Evolutionary conservation across 2,329 filamentous ascomycete species (phyloP), one percentile per base, ranked within the genome.

Genomic region (Dactylellina haptotyla): DNA sequence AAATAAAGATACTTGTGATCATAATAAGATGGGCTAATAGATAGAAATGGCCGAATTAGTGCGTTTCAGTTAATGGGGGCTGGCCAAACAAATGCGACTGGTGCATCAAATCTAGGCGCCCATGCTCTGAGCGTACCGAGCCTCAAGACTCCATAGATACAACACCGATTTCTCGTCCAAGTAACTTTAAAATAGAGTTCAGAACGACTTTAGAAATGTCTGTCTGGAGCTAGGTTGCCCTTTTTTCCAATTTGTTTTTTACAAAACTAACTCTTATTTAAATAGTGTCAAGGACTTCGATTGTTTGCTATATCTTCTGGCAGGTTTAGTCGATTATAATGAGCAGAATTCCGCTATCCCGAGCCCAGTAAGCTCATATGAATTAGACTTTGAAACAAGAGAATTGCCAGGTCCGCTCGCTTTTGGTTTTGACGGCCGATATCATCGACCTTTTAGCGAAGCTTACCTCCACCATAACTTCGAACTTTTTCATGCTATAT

Each of bases 261-360:
- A 12, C 6, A 41, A 12, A 41, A 1, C 3, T 41, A 41, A 43
- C 12, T 3, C 16, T 23, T 18, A n/a, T n/a, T n/a, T n/a, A n/a
- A n/a, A n/a, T n/a, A 65, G 61, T 5, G 43, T 65, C 10, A 20
- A 41, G 6, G 61, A 65, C 20, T 37, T 65, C 26, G 61, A 65
- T 16, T 65, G 61, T 16, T 16, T 56, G 18, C 46, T 65, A 9
- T 65, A 56, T 16, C 26, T 65, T 14, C 48, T 65, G 8, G 61
- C 39, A 1, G 61, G 61, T 4, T 20, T 56, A 43, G 14, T 56
- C 8, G 61, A 65, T 12, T 65, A 65, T 32, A 46, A 53, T 4
- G 34, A 43, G 8, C 28, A 34, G 25, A 14, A 26, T 28, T 26
- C 5, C 4, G 23, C 14, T 14, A 9, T 5, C n/a, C 39, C 39